Conservation (phyloP, 768 basidiomycete genomes). For the Boletus rubropictus region DNA sequence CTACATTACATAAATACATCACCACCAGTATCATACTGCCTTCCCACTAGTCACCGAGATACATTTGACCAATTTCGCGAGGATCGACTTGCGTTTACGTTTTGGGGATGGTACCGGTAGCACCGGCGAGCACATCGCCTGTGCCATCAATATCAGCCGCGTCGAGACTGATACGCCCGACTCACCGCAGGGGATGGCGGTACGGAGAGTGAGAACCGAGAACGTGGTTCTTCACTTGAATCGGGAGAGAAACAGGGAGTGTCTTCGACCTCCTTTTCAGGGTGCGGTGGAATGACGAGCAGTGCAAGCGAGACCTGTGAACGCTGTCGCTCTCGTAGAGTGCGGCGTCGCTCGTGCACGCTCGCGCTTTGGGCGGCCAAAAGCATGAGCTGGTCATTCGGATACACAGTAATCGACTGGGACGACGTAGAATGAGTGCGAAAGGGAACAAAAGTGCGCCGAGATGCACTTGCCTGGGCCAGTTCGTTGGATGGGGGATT, state of each 20-base stretch:
- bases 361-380: constrained; percentile 16
- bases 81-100: constrained; percentile 12
- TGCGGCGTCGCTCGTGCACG: constrained; percentile 16
- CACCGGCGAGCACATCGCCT: constrained; percentile 3
- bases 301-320: not conserved
- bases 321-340: constrained; percentile 10
- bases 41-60: not conserved
- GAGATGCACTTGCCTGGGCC: constrained; percentile 6
- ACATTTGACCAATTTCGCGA: constrained; percentile 11
- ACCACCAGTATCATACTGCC: too few species aligned
- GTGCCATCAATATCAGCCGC: not conserved
- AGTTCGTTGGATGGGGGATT: not conserved
- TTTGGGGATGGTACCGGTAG: not conserved
- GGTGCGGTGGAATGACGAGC: constrained; percentile 4
- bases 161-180: not conserved
- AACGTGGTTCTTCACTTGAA: constrained; percentile 17
- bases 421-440: not conserved
- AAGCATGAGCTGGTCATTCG: constrained; percentile 11
- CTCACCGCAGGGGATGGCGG: constrained; percentile 17
- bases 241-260: not conserved
- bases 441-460: not conserved
- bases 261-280: not conserved
- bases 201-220: constrained; percentile 19
- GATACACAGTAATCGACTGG: not conserved
- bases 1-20: not conserved